Evolutionary conservation across 2,329 filamentous ascomycete genomes (phyloP).

Genomic region (Colletotrichum coccodes): DNA sequence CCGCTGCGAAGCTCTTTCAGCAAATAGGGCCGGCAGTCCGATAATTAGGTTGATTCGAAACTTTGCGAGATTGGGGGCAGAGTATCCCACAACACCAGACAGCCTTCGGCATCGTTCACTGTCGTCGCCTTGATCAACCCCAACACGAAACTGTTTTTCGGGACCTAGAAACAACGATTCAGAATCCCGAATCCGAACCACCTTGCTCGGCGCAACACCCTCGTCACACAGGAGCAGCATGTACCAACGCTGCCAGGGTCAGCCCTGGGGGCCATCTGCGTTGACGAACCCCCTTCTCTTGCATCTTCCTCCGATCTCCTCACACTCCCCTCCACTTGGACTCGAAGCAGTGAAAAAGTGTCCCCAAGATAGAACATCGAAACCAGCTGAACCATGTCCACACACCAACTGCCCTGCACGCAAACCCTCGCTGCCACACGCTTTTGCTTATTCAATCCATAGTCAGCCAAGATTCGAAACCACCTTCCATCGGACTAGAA

Average conservation of each 20-base stretch:
- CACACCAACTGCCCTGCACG: not conserved
- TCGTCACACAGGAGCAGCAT: not conserved
- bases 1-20: not conserved
- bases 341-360: not conserved
- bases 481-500: slow-evolving; percentile 19
- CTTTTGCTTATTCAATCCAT: slow-evolving; percentile 27
- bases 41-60: not conserved
- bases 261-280: not conserved
- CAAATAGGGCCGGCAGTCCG: not conserved
- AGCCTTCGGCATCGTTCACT: not conserved
- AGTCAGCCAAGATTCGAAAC: slow-evolving; percentile 33
- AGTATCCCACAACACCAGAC: not conserved
- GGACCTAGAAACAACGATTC: slow-evolving; percentile 9
- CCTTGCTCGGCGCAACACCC: slow-evolving; percentile 15
- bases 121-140: not conserved
- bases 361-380: slow-evolving; percentile 18
- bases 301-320: not conserved
- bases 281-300: slow-evolving; percentile 9
- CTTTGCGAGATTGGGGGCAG: not conserved
- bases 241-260: not conserved
- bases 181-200: slow-evolving; percentile 20
- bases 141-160: slow-evolving; percentile 3
- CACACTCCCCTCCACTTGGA: not conserved
- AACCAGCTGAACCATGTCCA: not conserved
- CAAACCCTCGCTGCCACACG: slow-evolving; percentile 26